Evolutionary conservation across 345 rosid species (phyloP), one percentile per base, ranked within the genome.

Genomic region (Ceriops tagal): DNA sequence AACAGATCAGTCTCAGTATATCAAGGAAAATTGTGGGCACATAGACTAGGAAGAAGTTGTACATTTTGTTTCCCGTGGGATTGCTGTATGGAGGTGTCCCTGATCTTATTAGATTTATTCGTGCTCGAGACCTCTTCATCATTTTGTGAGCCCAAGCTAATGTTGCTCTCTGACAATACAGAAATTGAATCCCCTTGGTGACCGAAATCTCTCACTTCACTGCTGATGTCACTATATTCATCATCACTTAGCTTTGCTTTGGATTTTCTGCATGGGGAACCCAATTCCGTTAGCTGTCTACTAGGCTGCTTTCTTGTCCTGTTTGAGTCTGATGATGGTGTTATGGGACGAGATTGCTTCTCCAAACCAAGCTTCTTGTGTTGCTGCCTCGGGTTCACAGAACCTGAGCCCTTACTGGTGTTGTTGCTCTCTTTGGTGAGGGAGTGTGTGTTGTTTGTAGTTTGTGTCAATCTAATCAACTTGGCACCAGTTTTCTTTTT

Each of bases 91-190:
- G 60, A 65, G 71, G 43, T 27, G 58, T 68, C 74, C 49, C 51
- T 73, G 51, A 51, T 81, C 81, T 82, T 80, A 61, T 73, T 64
- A 47, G 78, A 82, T 66, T 76, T 82, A 68, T 83, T 82, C 35
- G 69, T 73, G 81, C 92, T 91, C 59, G 88, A 81, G 71, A 88
- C 85, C 82, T 91, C 95, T 52, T 53, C 79, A 47, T 88, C 97
- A 66, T 74, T 74, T 69, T 72, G 81, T 27, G 95, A 86, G 71
- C 77, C 84, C 56, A 68, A 72, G 74, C 87, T 88, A 64, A 58
- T 66, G 62, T 78, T 80, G 79, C 88, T 84, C 28, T 86, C 95
- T 8, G 96, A 86, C 74, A 77, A 78, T 70, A 69, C 66, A 5
- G 87, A 82, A 55, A 70, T 66, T 19, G 66, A 66, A 71, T 87